A percentile compares a stretch with the other conserved stretches of the same genome.
phyloP scores from a whole-genome alignment of 1,139 yeast species.

The Taphrina confusa region DNA sequence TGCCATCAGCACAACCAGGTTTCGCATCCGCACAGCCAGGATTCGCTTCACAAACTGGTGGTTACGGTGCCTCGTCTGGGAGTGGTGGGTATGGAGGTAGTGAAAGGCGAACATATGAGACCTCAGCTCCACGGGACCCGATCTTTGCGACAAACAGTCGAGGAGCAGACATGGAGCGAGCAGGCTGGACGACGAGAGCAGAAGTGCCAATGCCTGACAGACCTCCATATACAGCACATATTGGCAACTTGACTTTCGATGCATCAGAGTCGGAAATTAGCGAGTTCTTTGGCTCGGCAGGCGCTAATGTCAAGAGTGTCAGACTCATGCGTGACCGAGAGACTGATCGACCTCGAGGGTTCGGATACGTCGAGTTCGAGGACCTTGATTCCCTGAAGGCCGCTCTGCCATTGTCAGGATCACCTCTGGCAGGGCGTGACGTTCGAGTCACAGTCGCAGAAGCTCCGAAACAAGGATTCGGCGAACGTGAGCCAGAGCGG shows the following conservation, averaged over 20 bases:
- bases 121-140: conserved; percentile 13
- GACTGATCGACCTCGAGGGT: conserved; percentile 68
- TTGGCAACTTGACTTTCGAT: conserved; percentile 85
- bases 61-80: conserved; percentile 3
- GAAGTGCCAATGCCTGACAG: conserved; percentile 82
- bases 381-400: conserved; percentile 68
- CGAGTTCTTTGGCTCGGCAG: conserved; percentile 66
- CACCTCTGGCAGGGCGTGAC: conserved; percentile 71
- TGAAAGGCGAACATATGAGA: conserved; percentile 20
- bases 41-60: conserved; percentile 20
- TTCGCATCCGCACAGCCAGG: conserved; percentile 34
- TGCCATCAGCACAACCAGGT: conserved; percentile 30
- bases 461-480: conserved; percentile 54
- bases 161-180: conserved; percentile 18
- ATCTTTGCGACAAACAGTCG: conserved; percentile 23
- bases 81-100: conserved; percentile 27
- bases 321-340: conserved; percentile 64
- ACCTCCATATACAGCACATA: conserved; percentile 88
- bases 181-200: conserved; percentile 52
- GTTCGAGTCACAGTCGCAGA: conserved; percentile 89
- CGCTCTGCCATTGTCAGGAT: conserved; percentile 65
- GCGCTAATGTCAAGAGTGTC: conserved; percentile 53
- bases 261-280: conserved; percentile 65
- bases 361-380: conserved; percentile 79
- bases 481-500: conserved; percentile 41